A percentile compares a stretch with the other conserved stretches of the same genome.
These are phyloP conservation scores for Henckelia pumila DNA, from an alignment of 257 asterid genomes.

Conservation along the genomic window DNA sequence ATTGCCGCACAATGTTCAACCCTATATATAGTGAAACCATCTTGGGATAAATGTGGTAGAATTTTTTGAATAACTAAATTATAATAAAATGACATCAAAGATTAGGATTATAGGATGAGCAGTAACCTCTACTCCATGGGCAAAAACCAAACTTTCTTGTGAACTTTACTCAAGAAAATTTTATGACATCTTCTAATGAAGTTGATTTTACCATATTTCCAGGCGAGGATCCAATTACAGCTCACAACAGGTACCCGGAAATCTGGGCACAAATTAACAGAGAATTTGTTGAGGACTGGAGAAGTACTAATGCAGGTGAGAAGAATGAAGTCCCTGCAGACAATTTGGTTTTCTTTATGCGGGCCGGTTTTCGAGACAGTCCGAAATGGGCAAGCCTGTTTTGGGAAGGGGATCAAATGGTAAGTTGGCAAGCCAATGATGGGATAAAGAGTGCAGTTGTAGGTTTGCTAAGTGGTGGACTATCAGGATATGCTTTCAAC, in stretches of 20 bases:
- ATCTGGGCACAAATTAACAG: conserved; percentile 80
- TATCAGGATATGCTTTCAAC: conserved; percentile 85
- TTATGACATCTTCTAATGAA: not conserved
- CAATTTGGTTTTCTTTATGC: conserved; percentile 81
- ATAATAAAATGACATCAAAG: no score
- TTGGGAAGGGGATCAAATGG: conserved; percentile 99
- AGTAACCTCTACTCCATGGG: not conserved
- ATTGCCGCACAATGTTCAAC: no score
- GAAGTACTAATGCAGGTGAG: conserved; percentile 32
- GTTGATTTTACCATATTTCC: conserved; percentile 20
- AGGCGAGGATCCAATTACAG: conserved; percentile 92
- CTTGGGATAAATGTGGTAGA: no score
- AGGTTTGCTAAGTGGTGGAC: conserved; percentile 83
- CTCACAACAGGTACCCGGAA: conserved; percentile 92
- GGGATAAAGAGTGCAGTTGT: conserved; percentile 92
- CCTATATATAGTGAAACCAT: no score
- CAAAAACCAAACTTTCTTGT: not conserved
- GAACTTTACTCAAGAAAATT: conserved; percentile 1
- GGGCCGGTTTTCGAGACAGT: conserved; percentile 82
- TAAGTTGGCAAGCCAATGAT: conserved; percentile 95
- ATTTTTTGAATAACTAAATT: no score
- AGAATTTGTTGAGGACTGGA: conserved; percentile 87
- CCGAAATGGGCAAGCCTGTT: conserved; percentile 84
- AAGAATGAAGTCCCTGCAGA: conserved; percentile 44
- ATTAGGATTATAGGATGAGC: no score